Conservation (phyloP, 2,329 filamentous ascomycete species). For the Fusarium vanettenii region DNA sequence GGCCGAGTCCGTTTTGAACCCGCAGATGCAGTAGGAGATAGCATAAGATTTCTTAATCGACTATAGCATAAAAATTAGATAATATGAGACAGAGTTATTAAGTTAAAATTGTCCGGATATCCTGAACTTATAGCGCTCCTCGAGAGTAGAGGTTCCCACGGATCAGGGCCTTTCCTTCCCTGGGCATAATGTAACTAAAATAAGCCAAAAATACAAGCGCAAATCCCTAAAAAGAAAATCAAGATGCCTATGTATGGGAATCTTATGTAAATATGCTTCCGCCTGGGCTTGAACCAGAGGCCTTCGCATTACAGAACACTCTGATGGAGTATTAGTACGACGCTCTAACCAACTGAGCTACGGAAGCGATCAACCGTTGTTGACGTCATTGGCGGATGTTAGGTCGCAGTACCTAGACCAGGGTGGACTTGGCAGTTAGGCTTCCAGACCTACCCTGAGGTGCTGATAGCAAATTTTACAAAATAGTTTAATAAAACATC, state of each 20-base stretch:
- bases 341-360: not conserved
- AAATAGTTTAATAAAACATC: not conserved
- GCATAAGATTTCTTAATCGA: not conserved
- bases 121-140: not conserved
- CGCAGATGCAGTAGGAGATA: not conserved
- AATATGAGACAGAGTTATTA: accelerated
- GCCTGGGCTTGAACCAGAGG: not conserved
- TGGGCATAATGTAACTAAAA: too few relatives aligned
- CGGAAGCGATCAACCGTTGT: not conserved
- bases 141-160: too few relatives aligned
- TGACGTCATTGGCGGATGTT: too few relatives aligned
- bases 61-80: not conserved
- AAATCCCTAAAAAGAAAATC: too few relatives aligned
- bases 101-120: not conserved
- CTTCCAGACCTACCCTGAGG: not conserved
- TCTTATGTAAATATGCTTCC: not conserved
- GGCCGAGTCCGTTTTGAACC: not conserved
- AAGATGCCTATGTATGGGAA: too few relatives aligned
- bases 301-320: not conserved
- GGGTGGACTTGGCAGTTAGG: not conserved
- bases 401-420: too few relatives aligned
- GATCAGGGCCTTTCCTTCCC: too few relatives aligned
- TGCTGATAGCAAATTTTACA: not conserved
- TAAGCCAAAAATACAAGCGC: too few relatives aligned
- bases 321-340: not conserved